Base-by-base conservation (phyloP, 352 stramenopile species). In the Globisporangium takayamanum region DNA sequence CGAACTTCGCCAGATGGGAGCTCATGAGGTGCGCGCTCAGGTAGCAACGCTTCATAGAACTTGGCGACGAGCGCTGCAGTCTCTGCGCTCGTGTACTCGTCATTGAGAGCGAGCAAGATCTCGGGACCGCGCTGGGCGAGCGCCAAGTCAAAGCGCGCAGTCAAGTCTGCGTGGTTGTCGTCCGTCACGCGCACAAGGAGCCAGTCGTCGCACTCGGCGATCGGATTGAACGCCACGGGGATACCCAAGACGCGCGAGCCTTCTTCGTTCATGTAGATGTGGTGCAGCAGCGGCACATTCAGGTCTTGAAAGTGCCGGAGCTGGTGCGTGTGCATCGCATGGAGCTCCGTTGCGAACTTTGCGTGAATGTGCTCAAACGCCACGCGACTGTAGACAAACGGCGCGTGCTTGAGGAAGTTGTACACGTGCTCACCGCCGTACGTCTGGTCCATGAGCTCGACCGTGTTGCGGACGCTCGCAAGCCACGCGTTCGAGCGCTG, bases 231-330 rank as follows among this genome's bases (percentile, higher is more conserved):
- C 63, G 77, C 70, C n/a, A 88, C 66, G 0, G 84, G 84, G 33
- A 94, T 76, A 15, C 68, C 65, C 2, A 92, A 69, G 50, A 63
- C 39, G 30, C 68, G 69, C 10, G 76, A 75, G 2, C 84, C 82
- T 69, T 94, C 80, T 52, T 92, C 81, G 62, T 83, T 70, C 84
- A 94, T 94, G 69, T 89, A 94, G 47, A 91, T 87, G 62, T 92
- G 81, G 50, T 94, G 82, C 57, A 66, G 36, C 60, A 66, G 60
- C 33, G 60, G 60, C 63, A 94, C 82, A 59, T 94, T 94, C 25
- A 94, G 67, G 58, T 94, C 82, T 46, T 88, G 57, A 20, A 69
- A 64, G 56, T 89, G 73, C 14, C 80, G 80, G 60, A 90, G 59
- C 63, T 89, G 79, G 55, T 89, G 76, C 7, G 58, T 49, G 8